Conservation (phyloP, 2,329 filamentous ascomycete genomes). For the Penicillium sp. region DNA sequence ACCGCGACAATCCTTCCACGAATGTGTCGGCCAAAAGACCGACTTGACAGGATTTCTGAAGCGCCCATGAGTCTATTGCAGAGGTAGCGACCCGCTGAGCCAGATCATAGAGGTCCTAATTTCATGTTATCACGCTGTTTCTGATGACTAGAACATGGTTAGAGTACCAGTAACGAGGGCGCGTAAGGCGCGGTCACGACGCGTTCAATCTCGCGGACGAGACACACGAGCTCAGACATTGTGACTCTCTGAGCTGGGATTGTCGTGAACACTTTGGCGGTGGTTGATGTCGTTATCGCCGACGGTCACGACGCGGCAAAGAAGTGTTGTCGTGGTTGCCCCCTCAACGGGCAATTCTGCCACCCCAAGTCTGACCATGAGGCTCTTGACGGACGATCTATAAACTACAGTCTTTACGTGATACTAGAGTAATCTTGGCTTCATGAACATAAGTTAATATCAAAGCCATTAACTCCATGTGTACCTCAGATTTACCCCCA, state of each 20-base stretch:
- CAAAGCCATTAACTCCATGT: neutral
- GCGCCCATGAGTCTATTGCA: conserved; percentile 47
- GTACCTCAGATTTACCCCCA: conserved; percentile 2
- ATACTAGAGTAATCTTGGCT: neutral
- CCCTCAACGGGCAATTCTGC: conserved; percentile 6
- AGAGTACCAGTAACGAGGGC: conserved; percentile 49
- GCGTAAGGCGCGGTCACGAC: conserved; percentile 50
- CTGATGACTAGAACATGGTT: neutral
- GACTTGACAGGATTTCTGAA: conserved; percentile 51
- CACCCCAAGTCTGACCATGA: neutral
- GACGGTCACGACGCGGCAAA: neutral
- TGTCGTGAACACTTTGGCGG: neutral
- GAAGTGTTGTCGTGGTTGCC: conserved; percentile 14
- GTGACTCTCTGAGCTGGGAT: neutral
- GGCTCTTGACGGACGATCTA: neutral
- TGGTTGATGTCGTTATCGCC: neutral
- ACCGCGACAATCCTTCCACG: conserved; percentile 50
- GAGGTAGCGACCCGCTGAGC: conserved; percentile 28
- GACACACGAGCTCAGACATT: conserved; percentile 27
- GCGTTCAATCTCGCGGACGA: conserved; percentile 47
- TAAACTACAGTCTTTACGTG: neutral
- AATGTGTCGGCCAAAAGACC: conserved; percentile 47
- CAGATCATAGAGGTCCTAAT: conserved; percentile 32
- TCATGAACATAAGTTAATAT: neutral
- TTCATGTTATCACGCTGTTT: conserved; percentile 9